Conservation (phyloP, 2,329 filamentous ascomycete genomes). For the Pseudogymnoascus sp. region DNA sequence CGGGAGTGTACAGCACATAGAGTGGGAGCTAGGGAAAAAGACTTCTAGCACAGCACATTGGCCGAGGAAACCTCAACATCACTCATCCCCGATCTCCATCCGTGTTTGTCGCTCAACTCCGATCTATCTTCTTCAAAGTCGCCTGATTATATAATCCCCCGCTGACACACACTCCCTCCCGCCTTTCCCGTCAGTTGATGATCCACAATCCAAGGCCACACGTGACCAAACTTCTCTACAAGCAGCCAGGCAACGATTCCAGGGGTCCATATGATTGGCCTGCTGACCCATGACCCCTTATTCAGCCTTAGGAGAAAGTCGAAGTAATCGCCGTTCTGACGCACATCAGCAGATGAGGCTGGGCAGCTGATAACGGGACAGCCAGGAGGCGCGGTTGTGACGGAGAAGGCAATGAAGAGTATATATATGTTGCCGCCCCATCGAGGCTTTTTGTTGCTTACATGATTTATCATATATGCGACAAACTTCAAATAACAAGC, state of each 20-base stretch:
- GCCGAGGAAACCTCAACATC: conserved; percentile 2
- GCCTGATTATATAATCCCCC: not conserved
- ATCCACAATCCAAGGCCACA: not conserved
- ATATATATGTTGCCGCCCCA: conserved; percentile 4
- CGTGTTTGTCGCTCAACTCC: not conserved
- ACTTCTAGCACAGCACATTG: not conserved
- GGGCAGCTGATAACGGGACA: conserved; percentile 1
- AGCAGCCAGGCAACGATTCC: not conserved
- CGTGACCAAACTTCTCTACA: not conserved
- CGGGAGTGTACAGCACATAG: conserved; percentile 8
- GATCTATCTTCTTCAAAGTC: not conserved
- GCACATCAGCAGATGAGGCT: conserved; percentile 3
- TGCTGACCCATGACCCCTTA: conserved; percentile 4
- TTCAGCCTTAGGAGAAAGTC: not conserved
- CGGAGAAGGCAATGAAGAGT: not conserved
- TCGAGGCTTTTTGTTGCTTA: not conserved
- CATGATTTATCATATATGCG: not conserved
- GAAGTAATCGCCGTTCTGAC: conserved; percentile 3
- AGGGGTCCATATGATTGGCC: not conserved
- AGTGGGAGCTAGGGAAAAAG: not conserved
- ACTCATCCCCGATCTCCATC: not conserved
- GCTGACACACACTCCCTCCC: not conserved
- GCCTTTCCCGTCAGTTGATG: not conserved
- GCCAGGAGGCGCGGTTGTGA: not conserved
- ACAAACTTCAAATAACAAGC: not conserved